phyloP scores from a whole-genome alignment of 352 stramenopile genomes.

The Phytopythium helicoides region DNA sequence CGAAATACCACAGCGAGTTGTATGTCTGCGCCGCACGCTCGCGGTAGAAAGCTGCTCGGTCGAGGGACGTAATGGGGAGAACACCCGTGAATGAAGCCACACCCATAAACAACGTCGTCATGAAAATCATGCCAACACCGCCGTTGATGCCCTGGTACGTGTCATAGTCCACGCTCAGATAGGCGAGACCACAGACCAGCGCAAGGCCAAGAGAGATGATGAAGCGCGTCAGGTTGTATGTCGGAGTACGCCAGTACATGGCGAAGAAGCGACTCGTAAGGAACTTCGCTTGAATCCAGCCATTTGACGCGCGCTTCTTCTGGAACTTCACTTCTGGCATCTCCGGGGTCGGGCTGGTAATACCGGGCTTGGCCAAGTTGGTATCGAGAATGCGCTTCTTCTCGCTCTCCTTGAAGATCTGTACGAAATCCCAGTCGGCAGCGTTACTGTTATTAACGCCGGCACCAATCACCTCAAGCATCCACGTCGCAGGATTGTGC shows the following conservation, averaged over 20 bases:
- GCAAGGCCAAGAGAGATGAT: constrained; percentile 51
- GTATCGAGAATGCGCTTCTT: constrained; percentile 11
- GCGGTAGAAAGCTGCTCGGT: constrained; percentile 87
- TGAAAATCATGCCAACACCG: constrained; percentile 75
- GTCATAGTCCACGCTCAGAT: constrained; percentile 20
- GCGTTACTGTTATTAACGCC: constrained; percentile 15
- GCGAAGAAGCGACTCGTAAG: constrained; percentile 18
- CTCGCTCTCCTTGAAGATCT: constrained; percentile 27
- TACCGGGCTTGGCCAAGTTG: constrained; percentile 13
- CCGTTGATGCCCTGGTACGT: constrained; percentile 25
- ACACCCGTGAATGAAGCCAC: constrained; percentile 67
- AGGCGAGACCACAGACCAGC: constrained; percentile 59
- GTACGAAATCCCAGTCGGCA: constrained; percentile 26
- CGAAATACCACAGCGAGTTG: constrained; percentile 51
- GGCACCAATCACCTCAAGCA: constrained; percentile 29
- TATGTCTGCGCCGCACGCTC: constrained; percentile 88
- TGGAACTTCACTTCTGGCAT: constrained; percentile 21
- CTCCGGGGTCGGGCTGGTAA: constrained; percentile 13
- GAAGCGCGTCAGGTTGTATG: constrained; percentile 64
- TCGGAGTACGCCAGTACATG: constrained; percentile 35
- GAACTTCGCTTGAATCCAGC: constrained; percentile 13
- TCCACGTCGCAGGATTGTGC: constrained; percentile 19
- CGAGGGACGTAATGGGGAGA: constrained; percentile 60
- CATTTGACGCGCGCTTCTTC: constrained; percentile 21
- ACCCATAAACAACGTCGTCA: constrained; percentile 64